Evolutionary conservation across 2,329 filamentous ascomycete genomes (phyloP).

Genomic region (Epichloe scottii): DNA sequence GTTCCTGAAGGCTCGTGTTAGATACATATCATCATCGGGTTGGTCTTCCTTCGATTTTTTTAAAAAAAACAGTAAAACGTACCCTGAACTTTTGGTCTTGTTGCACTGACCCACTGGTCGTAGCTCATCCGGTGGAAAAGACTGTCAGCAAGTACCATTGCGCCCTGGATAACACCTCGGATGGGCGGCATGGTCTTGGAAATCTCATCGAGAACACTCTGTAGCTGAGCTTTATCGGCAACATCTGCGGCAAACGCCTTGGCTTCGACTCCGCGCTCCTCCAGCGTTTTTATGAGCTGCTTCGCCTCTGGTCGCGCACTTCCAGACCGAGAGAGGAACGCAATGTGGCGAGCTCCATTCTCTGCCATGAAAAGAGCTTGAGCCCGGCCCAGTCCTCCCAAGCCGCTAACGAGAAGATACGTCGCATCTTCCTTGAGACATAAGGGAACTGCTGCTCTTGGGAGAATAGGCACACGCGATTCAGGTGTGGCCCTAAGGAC

Average conservation of each 20-base stretch:
- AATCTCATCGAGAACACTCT: not conserved
- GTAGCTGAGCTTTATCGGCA: not conserved
- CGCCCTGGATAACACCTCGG: slow-evolving; percentile 12
- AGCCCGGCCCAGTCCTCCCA: not conserved
- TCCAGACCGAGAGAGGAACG: not conserved
- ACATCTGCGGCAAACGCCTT: not conserved
- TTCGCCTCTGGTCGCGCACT: not conserved
- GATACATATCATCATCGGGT: too few species aligned
- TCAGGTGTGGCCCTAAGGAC: slow-evolving; percentile 10
- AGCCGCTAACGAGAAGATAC: slow-evolving; percentile 1
- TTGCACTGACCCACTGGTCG: slow-evolving; percentile 18
- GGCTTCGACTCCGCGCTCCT: not conserved
- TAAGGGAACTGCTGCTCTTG: not conserved
- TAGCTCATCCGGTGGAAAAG: slow-evolving; percentile 23
- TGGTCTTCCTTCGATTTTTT: too few species aligned
- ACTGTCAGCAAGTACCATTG: slow-evolving; percentile 7
- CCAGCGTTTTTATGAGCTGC: not conserved
- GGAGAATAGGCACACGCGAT: not conserved
- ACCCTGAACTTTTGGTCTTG: slow-evolving; percentile 25
- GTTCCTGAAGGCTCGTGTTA: too few species aligned
- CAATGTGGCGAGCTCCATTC: not conserved
- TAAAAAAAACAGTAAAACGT: slow-evolving; percentile 21
- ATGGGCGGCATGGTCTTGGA: slow-evolving; percentile 11
- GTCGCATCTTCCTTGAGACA: not conserved
- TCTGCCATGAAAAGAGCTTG: not conserved